These are phyloP conservation scores for Salix viminalis DNA, from an alignment of 345 rosid species.

Conservation along the genomic window DNA sequence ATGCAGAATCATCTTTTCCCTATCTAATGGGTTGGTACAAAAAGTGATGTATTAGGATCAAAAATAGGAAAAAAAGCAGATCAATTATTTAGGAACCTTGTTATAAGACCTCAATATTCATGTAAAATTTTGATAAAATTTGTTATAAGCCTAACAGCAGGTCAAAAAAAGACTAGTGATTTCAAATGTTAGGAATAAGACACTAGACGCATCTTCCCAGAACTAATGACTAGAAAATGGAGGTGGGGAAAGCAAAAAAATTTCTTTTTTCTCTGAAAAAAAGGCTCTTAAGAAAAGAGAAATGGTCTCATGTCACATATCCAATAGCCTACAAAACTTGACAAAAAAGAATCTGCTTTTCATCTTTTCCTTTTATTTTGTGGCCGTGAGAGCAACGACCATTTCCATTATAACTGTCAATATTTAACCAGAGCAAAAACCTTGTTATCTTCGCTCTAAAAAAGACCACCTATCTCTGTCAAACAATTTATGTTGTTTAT, in stretches of 20 bases:
- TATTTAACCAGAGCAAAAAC: slow-evolving; percentile 8
- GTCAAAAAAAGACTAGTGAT: not conserved
- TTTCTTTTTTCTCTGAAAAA: not conserved
- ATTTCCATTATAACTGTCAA: slow-evolving; percentile 18
- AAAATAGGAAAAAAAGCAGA: not conserved
- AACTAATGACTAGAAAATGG: not conserved
- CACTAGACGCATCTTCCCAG: not conserved
- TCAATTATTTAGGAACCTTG: not conserved
- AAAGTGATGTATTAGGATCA: not conserved
- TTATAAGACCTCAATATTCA: not conserved
- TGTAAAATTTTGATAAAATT: not conserved
- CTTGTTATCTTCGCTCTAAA: slow-evolving; percentile 34
- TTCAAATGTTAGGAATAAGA: not conserved
- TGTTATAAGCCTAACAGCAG: not conserved
- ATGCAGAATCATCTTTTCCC: not conserved
- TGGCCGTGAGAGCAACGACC: slow-evolving; percentile 50
- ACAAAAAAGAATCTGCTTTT: slow-evolving; percentile 33
- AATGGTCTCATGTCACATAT: slow-evolving; percentile 7
- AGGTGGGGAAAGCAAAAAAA: not conserved
- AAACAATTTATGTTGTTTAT: not conserved
- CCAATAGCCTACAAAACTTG: slow-evolving; percentile 32
- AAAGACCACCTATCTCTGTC: not conserved
- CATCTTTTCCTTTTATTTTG: slow-evolving; percentile 13
- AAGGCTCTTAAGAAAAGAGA: not conserved
- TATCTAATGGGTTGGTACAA: not conserved